Percentiles rank a stretch among this genome's conserved stretches.
Conservation (phyloP, 331 rosid species). For the Quercus tomentella region DNA sequence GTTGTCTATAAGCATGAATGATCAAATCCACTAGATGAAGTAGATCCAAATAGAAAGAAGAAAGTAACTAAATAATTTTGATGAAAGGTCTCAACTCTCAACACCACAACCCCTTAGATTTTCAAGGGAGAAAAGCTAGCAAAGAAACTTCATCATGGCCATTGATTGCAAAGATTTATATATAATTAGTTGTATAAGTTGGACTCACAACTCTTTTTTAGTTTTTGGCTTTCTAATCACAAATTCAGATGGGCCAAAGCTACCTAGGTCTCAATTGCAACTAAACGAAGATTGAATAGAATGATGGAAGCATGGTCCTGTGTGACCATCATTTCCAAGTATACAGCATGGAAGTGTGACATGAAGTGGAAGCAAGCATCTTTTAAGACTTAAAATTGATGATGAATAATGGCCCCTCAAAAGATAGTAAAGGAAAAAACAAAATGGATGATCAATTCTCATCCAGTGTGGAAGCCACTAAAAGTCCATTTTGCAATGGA, state of each 20-base stretch:
- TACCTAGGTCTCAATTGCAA: conserved; percentile 44
- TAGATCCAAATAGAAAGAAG: not conserved
- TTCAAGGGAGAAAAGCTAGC: not conserved
- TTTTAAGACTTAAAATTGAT: not conserved
- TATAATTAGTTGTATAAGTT: not conserved
- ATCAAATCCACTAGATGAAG: not conserved
- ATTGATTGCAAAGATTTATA: not conserved
- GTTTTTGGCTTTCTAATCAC: conserved; percentile 18
- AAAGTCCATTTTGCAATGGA: conserved; percentile 5
- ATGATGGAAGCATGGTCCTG: conserved; percentile 43
- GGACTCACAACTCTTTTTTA: not conserved
- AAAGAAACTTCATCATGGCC: not conserved
- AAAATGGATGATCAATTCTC: conserved; percentile 4
- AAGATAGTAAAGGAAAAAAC: conserved; percentile 14
- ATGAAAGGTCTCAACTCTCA: not conserved
- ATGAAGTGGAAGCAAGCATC: conserved; percentile 1
- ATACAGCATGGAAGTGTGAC: conserved; percentile 2
- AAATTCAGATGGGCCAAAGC: conserved; percentile 42
- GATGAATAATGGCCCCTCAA: not conserved
- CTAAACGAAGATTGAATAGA: conserved; percentile 24
- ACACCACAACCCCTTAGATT: not conserved
- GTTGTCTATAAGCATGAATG: not conserved
- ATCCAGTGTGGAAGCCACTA: conserved; percentile 39
- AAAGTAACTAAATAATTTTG: not conserved
- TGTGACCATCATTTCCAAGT: not conserved